phyloP scores from a whole-genome alignment of 768 basidiomycete species.

The Boletus rufocinnamomeus region DNA sequence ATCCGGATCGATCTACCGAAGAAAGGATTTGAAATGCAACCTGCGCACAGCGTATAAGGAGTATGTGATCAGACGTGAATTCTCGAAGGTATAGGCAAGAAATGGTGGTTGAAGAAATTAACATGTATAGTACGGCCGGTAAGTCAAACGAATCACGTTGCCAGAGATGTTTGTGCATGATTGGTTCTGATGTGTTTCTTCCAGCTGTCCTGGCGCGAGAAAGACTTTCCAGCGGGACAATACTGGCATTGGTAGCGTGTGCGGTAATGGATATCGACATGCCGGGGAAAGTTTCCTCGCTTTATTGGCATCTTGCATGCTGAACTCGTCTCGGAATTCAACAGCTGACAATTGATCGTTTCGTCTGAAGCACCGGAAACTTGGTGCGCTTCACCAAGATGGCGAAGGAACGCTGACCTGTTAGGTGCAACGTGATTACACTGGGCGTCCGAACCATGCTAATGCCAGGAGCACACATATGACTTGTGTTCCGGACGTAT shows the following conservation, averaged over 20 bases:
- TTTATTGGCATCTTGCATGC: conserved; percentile 5
- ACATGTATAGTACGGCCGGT: not conserved
- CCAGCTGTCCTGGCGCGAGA: conserved; percentile 28
- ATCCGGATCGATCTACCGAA: not conserved
- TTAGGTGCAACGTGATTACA: conserved; percentile 8
- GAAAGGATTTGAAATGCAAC: not conserved
- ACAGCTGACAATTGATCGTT: conserved; percentile 12
- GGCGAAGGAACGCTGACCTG: conserved; percentile 18
- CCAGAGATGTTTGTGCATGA: not conserved
- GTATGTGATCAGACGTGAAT: not conserved
- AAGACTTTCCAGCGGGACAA: conserved; percentile 15
- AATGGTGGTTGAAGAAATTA: not conserved
- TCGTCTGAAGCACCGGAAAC: conserved; percentile 9
- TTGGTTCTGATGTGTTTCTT: conserved; percentile 11
- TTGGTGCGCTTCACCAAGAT: conserved; percentile 12
- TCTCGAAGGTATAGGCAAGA: not conserved
- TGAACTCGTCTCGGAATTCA: not conserved
- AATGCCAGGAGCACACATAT: conserved; percentile 20
- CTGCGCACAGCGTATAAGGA: too few relatives aligned
- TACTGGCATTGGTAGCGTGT: conserved; percentile 15
- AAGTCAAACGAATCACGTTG: not conserved
- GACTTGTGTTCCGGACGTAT: not conserved
- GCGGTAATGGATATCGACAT: conserved; percentile 21
- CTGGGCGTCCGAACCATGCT: not conserved
- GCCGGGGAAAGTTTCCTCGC: conserved; percentile 20